Evolutionary conservation across 768 basidiomycete genomes (phyloP).

Genomic region (Roridomyces roridus): DNA sequence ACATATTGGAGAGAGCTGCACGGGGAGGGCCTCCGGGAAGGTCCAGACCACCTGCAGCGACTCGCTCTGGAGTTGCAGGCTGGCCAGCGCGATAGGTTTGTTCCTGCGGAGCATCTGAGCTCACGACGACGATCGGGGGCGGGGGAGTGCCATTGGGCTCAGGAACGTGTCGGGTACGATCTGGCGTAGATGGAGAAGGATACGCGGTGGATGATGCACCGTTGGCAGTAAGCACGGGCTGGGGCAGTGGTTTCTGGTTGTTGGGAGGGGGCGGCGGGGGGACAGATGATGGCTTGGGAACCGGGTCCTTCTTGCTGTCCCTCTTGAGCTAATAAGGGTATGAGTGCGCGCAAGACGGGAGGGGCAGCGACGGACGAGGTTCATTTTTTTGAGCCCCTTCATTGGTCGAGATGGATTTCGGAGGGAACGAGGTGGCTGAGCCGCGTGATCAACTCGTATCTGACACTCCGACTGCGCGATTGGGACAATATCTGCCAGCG

Average conservation of each 20-base stretch:
- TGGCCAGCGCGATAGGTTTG: slow-evolving; percentile 47
- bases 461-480: too few species aligned
- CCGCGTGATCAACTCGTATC: too few species aligned
- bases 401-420: slow-evolving; percentile 56
- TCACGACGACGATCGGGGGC: slow-evolving; percentile 89
- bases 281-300: slow-evolving; percentile 46
- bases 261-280: slow-evolving; percentile 71
- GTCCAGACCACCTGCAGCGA: slow-evolving; percentile 54
- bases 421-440: neutral
- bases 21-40: slow-evolving; percentile 57
- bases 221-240: slow-evolving; percentile 48
- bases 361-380: slow-evolving; percentile 41
- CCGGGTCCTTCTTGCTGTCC: slow-evolving; percentile 78
- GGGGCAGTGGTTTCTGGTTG: slow-evolving; percentile 69
- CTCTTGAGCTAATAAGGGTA: slow-evolving; percentile 58
- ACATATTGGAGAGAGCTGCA: slow-evolving; percentile 61
- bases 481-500: too few species aligned
- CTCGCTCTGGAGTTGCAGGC: slow-evolving; percentile 53
- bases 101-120: slow-evolving; percentile 67
- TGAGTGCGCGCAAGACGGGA: slow-evolving; percentile 30
- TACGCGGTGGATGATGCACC: slow-evolving; percentile 47
- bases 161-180: slow-evolving; percentile 59
- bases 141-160: slow-evolving; percentile 54
- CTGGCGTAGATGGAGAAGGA: slow-evolving; percentile 47
- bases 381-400: slow-evolving; percentile 90